phyloP scores from a whole-genome alignment of 2,329 filamentous ascomycete species.

The Helicocarpus griseus region DNA sequence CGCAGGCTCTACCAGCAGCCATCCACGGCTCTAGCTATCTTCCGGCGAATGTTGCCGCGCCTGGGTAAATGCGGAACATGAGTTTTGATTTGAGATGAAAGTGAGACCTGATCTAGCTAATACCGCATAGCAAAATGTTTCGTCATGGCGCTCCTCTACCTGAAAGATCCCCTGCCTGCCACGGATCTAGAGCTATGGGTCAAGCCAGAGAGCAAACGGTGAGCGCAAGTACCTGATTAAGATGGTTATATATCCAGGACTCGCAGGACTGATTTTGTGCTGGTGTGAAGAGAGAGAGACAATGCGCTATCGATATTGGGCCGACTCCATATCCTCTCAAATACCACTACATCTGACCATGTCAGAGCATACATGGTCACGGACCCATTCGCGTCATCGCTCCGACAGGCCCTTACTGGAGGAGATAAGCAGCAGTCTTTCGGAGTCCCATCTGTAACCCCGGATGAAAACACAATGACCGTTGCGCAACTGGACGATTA shows the following conservation, averaged over 20 bases:
- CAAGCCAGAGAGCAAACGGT: constrained; percentile 54
- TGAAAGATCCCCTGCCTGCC: constrained; percentile 69
- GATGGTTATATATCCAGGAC: constrained; percentile 32
- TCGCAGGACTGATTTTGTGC: constrained; percentile 1
- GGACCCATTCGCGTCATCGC: constrained; percentile 69
- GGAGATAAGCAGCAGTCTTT: constrained; percentile 81
- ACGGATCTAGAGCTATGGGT: constrained; percentile 80
- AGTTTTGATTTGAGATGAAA: neutral
- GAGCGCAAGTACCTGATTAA: constrained; percentile 15
- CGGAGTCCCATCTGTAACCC: constrained; percentile 66
- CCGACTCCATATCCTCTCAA: constrained; percentile 74
- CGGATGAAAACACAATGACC: constrained; percentile 54
- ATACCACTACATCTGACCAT: constrained; percentile 49
- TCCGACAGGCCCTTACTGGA: constrained; percentile 80
- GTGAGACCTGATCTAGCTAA: constrained; percentile 9
- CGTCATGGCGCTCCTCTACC: constrained; percentile 91
- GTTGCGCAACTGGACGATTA: constrained; percentile 71
- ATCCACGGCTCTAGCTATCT: constrained; percentile 88
- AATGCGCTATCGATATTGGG: constrained; percentile 72
- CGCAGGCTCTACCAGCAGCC: constrained; percentile 90
- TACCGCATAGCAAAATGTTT: constrained; percentile 68
- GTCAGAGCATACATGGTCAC: constrained; percentile 67
- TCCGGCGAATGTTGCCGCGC: constrained; percentile 91
- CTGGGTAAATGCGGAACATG: constrained; percentile 48
- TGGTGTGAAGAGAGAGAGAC: constrained; percentile 58